phyloP scores from a whole-genome alignment of 1,284 basidiomycete genomes.

The Cryptococcus maquisensis region DNA sequence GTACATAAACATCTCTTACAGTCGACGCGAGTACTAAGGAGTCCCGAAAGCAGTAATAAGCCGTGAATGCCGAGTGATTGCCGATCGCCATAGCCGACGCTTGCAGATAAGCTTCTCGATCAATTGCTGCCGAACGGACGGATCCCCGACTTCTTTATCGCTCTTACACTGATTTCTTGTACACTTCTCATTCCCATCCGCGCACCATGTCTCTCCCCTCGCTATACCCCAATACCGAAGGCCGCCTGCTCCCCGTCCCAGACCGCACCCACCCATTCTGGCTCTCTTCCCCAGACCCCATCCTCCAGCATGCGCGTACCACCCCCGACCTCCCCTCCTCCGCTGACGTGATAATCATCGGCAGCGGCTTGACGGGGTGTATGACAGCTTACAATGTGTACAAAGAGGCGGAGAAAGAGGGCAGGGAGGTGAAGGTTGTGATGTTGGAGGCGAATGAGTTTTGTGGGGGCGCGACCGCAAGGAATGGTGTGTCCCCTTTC shows the following conservation, averaged over 20 bases:
- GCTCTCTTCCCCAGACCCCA: slow-evolving; percentile 21
- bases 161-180: too few relatives aligned
- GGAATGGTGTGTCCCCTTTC: slow-evolving; percentile 28
- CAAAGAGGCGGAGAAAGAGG: slow-evolving; percentile 8
- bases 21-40: too few relatives aligned
- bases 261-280: slow-evolving; percentile 27
- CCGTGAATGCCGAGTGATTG: too few relatives aligned
- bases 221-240: not conserved
- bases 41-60: too few relatives aligned
- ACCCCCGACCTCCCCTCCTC: slow-evolving; percentile 22
- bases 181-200: not conserved
- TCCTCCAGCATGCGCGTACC: slow-evolving; percentile 21
- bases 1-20: not conserved
- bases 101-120: too few relatives aligned
- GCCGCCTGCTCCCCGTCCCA: slow-evolving; percentile 18
- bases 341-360: slow-evolving; percentile 37
- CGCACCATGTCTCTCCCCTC: not conserved
- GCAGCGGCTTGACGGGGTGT: slow-evolving; percentile 35
- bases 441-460: slow-evolving; percentile 42
- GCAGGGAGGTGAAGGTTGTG: slow-evolving; percentile 23
- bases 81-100: too few relatives aligned
- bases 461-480: slow-evolving; percentile 37
- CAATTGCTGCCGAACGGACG: too few relatives aligned
- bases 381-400: slow-evolving; percentile 30
- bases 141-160: too few relatives aligned